These are phyloP conservation scores for Talaromyces ruber DNA, from an alignment of 495 filamentous ascomycete species.

Conservation along the genomic window DNA sequence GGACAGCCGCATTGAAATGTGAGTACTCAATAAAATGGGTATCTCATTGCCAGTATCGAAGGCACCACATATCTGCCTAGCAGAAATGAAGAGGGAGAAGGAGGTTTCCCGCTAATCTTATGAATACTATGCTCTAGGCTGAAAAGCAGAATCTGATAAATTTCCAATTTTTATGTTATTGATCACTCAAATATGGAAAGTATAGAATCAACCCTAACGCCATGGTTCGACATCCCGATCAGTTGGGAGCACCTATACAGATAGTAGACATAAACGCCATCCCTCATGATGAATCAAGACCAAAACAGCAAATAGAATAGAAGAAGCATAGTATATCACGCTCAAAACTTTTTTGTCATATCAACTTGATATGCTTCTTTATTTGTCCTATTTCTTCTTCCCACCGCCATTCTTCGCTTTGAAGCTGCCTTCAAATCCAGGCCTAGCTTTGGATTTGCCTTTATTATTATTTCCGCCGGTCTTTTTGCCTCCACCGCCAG, in stretches of 20 bases:
- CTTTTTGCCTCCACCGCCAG: slow-evolving; percentile 47
- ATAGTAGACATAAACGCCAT: neutral
- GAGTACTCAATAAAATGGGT: neutral
- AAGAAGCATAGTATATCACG: neutral
- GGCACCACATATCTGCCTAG: neutral
- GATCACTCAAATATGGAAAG: neutral
- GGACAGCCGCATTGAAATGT: neutral
- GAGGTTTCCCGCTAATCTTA: too few species aligned
- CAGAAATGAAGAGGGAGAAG: too few species aligned
- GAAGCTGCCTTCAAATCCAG: slow-evolving; percentile 93
- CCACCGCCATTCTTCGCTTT: slow-evolving; percentile 40
- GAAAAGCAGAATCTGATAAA: neutral
- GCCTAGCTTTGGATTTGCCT: slow-evolving; percentile 53
- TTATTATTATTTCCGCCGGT: slow-evolving; percentile 46
- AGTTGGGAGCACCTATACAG: neutral
- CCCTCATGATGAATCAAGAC: neutral
- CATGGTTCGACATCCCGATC: neutral
- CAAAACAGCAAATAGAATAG: neutral
- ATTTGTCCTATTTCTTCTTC: slow-evolving; percentile 29
- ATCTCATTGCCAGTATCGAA: neutral
- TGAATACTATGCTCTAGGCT: neutral
- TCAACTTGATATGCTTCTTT: neutral
- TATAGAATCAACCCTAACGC: neutral
- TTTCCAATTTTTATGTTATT: neutral
- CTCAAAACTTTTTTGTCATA: neutral